Evolutionary conservation across 495 filamentous ascomycete species (phyloP).

Genomic region (Mytilinidion resinicola): DNA sequence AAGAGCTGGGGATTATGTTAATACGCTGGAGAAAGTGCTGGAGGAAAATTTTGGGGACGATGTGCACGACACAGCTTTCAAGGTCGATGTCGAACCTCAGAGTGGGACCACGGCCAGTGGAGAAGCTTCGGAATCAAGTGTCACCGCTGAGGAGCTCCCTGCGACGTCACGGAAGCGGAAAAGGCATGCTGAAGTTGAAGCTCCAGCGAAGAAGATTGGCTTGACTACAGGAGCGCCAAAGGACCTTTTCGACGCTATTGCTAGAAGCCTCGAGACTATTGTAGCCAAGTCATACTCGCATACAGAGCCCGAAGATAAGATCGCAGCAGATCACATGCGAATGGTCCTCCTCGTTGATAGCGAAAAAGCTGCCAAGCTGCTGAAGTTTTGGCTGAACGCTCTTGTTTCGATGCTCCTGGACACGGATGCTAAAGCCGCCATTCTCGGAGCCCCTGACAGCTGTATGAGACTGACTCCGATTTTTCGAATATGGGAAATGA

Average conservation of each 20-base stretch:
- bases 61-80: not conserved
- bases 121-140: constrained; percentile 14
- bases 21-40: constrained; percentile 21
- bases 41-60: constrained; percentile 18
- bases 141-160: constrained; percentile 14
- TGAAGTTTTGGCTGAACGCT: constrained; percentile 34
- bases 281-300: constrained; percentile 35
- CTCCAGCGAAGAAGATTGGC: constrained; percentile 9
- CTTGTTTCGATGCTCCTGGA: constrained; percentile 9
- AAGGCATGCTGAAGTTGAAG: constrained; percentile 4
- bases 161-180: constrained; percentile 23
- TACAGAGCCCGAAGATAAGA: constrained; percentile 29
- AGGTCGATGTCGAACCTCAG: too few species aligned
- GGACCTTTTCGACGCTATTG: constrained; percentile 15
- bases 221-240: not conserved
- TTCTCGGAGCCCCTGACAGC: constrained; percentile 25
- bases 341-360: constrained; percentile 45
- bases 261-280: constrained; percentile 19
- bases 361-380: constrained; percentile 43
- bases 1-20: constrained; percentile 13
- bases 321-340: constrained; percentile 48
- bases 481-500: constrained; percentile 23
- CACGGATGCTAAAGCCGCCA: constrained; percentile 35
- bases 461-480: constrained; percentile 8
- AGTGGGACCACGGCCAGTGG: not conserved